Evolutionary conservation across 257 asterid genomes (phyloP).

Genomic region (Haberlea rhodopensis): DNA sequence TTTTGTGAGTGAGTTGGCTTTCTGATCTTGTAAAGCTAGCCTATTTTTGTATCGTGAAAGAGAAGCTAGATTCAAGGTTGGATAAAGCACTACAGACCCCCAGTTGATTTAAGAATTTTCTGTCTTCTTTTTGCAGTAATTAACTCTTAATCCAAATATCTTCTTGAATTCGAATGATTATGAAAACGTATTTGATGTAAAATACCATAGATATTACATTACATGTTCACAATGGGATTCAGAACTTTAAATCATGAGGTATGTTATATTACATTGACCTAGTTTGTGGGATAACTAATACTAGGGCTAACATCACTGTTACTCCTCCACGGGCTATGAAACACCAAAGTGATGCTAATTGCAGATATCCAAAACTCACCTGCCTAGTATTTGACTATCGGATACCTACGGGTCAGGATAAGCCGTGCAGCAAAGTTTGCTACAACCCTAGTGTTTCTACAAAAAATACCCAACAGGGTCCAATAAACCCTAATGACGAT

Average conservation of each 20-base stretch:
- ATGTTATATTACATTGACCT: not conserved
- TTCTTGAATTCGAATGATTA: not conserved
- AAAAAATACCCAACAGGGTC: too few species aligned
- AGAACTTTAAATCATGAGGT: too few species aligned
- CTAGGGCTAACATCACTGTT: not conserved
- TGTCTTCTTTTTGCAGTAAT: too few species aligned
- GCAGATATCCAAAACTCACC: too few species aligned
- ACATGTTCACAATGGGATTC: too few species aligned
- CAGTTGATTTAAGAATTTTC: slow-evolving; percentile 15
- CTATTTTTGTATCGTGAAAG: slow-evolving; percentile 22
- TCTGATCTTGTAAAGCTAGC: slow-evolving; percentile 33
- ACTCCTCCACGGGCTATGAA: not conserved
- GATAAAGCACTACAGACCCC: slow-evolving; percentile 20
- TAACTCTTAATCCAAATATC: not conserved
- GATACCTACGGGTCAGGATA: too few species aligned
- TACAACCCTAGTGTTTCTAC: too few species aligned
- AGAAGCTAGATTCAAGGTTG: slow-evolving; percentile 31
- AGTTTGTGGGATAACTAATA: not conserved
- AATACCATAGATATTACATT: too few species aligned
- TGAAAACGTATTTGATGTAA: not conserved
- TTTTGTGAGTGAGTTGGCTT: slow-evolving; percentile 19
- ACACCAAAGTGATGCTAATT: too few species aligned
- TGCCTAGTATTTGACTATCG: too few species aligned
- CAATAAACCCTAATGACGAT: too few species aligned
- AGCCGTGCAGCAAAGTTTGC: too few species aligned